Evolutionary conservation across 2,329 filamentous ascomycete species (phyloP).

Genomic region (Aspergillus proliferans): DNA sequence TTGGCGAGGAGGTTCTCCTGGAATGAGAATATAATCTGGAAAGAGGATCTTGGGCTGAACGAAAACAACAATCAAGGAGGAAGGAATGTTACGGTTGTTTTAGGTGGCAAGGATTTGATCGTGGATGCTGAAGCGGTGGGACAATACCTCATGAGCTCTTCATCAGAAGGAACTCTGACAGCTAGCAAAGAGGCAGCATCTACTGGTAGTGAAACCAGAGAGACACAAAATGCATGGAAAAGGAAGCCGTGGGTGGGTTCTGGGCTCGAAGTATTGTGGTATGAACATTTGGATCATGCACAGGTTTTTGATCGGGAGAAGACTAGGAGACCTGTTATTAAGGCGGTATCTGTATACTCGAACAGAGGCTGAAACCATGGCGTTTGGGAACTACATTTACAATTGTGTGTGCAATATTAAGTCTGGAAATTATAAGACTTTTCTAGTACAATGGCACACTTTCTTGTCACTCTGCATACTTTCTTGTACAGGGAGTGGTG

Average conservation of each 20-base stretch:
- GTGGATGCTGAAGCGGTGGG: conserved; percentile 56
- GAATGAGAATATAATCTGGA: conserved; percentile 65
- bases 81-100: conserved; percentile 49
- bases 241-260: conserved; percentile 26
- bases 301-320: conserved; percentile 49
- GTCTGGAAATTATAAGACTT: too few species aligned
- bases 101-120: conserved; percentile 59
- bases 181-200: background rate
- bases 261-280: conserved; percentile 56
- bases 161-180: conserved; percentile 9
- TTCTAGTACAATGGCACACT: too few species aligned
- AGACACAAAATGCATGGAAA: conserved; percentile 10
- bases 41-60: conserved; percentile 50
- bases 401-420: too few species aligned
- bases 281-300: conserved; percentile 57
- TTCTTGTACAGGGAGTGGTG: too few species aligned
- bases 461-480: too few species aligned
- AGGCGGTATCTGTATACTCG: conserved; percentile 13
- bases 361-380: background rate
- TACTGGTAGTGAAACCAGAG: too few species aligned
- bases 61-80: conserved; percentile 5
- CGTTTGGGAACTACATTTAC: too few species aligned
- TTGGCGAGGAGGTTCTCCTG: conserved; percentile 65
- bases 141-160: conserved; percentile 47
- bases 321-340: conserved; percentile 12